Base-by-base conservation (phyloP, 768 basidiomycete species). In the Lactarius pseudohatsudake region DNA sequence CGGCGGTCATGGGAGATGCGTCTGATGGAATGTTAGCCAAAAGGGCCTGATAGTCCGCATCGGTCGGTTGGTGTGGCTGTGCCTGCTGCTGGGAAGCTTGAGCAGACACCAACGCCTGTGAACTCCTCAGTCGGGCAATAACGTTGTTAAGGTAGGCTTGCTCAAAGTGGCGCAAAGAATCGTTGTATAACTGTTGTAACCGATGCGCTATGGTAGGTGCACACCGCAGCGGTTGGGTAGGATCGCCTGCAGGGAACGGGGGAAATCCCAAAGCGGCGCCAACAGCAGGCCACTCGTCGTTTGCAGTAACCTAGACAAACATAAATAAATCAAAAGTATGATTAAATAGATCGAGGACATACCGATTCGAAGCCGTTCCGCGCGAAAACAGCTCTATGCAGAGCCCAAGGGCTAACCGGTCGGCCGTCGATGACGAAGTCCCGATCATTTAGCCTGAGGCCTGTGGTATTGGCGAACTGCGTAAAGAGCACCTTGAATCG, bases 31-130 rank as follows among this genome's bases (percentile, higher is more conserved):
- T 56, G 28, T 11, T 61, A 34, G 43, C 34, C 50, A 62, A 59
- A n/a, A 67, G 62, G 4, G 62, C 57, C 26, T 67, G 61, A 50
- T 67, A 67, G 40, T 67, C 66, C 15, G 66, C 53, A 13, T 67
- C 66, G 20, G 66, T 63, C 18, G 62, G 66, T 47, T 63, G 66
- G 16, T 64, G 53, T n/a, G n/a, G n/a, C n/a, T n/a, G n/a, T n/a
- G n/a, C n/a, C n/a, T n/a, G n/a, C n/a, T n/a, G n/a, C n/a, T n/a
- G n/a, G n/a, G n/a, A n/a, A n/a, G n/a, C n/a, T n/a, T n/a, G n/a
- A n/a, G n/a, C n/a, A n/a, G n/a, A n/a, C n/a, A n/a, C n/a, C n/a
- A n/a, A n/a, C n/a, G n/a, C n/a, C n/a, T n/a, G n/a, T 9, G 56
- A 50, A 16, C 3, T 38, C 36, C 50, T 62, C 30, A 58, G 22